Conservation (phyloP, 495 filamentous ascomycete species). For the Endocarpon pusillum region DNA sequence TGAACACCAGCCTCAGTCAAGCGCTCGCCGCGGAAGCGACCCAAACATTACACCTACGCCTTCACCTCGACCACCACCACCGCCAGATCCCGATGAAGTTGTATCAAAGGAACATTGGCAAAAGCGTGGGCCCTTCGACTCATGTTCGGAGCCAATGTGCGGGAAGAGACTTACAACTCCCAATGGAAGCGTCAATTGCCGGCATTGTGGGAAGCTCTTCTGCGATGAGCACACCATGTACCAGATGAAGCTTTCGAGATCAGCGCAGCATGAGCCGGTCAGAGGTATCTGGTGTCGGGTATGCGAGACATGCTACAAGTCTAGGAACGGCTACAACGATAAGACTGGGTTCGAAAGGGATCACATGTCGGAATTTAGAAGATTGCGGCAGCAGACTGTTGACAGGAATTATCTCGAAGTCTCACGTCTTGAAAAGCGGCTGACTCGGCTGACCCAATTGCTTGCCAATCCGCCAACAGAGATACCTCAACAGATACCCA, state of each 20-base stretch:
- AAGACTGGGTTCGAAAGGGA: slow-evolving; percentile 53
- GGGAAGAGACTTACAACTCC: slow-evolving; percentile 52
- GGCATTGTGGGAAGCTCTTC: slow-evolving; percentile 81
- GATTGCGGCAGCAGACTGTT: slow-evolving; percentile 53
- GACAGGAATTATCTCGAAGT: slow-evolving; percentile 75
- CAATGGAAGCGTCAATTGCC: slow-evolving; percentile 77
- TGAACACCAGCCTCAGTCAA: slow-evolving; percentile 20
- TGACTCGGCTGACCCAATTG: slow-evolving; percentile 78
- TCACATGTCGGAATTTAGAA: slow-evolving; percentile 49
- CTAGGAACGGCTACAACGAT: slow-evolving; percentile 87
- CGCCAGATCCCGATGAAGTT: slow-evolving; percentile 73
- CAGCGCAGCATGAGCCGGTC: slow-evolving; percentile 81
- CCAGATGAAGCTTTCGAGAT: slow-evolving; percentile 90
- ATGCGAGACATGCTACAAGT: slow-evolving; percentile 97
- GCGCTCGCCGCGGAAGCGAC: slow-evolving; percentile 8
- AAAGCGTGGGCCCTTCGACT: slow-evolving; percentile 46
- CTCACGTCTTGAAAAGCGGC: slow-evolving; percentile 71
- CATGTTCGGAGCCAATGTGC: slow-evolving; percentile 76
- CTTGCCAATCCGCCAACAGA: slow-evolving; percentile 54
- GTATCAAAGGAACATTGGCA: slow-evolving; percentile 87
- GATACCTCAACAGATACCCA: slow-evolving; percentile 26
- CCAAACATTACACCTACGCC: slow-evolving; percentile 16
- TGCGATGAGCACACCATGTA: slow-evolving; percentile 99
- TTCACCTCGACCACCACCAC: slow-evolving; percentile 19
- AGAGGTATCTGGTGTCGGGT: slow-evolving; percentile 86